Evolutionary conservation across 345 rosid genomes (phyloP).

Genomic region (Ceriops tagal): DNA sequence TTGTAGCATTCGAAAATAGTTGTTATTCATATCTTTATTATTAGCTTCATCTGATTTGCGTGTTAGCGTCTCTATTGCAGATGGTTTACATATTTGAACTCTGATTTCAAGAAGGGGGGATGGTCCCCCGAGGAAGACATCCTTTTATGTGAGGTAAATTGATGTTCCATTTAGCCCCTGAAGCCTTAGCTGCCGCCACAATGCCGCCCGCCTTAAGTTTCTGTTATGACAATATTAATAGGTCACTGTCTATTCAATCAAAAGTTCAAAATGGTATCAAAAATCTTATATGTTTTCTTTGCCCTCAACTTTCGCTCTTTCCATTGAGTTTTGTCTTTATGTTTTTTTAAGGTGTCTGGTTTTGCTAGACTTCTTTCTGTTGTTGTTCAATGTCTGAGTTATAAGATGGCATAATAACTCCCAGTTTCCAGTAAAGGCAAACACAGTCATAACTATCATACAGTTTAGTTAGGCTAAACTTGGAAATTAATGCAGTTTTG

Average conservation of each 20-base stretch:
- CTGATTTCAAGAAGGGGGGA: slow-evolving; percentile 98
- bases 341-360: not conserved
- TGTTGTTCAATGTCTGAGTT: slow-evolving; percentile 6
- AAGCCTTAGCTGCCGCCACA: not conserved
- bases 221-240: not conserved
- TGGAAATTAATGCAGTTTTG: slow-evolving; percentile 10
- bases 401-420: not conserved
- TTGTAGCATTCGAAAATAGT: not conserved
- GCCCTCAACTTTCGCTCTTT: not conserved
- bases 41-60: slow-evolving; percentile 19
- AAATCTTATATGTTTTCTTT: not conserved
- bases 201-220: no score
- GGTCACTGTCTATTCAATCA: slow-evolving; percentile 6
- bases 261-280: not conserved
- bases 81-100: slow-evolving; percentile 94
- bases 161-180: not conserved
- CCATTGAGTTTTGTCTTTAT: not conserved
- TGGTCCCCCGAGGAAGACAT: slow-evolving; percentile 98
- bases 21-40: not conserved
- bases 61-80: slow-evolving; percentile 30
- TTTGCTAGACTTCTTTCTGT: slow-evolving; percentile 2
- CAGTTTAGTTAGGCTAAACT: slow-evolving; percentile 9
- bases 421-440: not conserved
- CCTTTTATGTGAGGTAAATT: slow-evolving; percentile 82
- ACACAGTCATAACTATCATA: slow-evolving; percentile 6